Evolutionary conservation across 1,284 basidiomycete genomes (phyloP).

Genomic region (Wallemia mellicola): DNA sequence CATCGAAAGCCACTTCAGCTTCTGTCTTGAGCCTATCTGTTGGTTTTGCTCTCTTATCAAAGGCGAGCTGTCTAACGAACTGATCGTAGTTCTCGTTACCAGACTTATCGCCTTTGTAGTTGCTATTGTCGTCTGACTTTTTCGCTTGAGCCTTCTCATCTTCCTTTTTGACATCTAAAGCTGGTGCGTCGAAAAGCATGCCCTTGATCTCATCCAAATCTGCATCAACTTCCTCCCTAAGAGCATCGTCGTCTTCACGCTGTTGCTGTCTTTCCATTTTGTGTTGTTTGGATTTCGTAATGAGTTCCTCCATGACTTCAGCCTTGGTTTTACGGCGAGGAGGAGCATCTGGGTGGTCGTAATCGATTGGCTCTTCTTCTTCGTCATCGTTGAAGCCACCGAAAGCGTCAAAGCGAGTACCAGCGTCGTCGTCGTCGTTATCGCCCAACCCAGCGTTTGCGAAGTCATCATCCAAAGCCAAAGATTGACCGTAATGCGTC

Average conservation of each 20-base stretch:
- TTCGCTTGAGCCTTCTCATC: conserved; percentile 13
- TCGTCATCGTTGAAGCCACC: conserved; percentile 53
- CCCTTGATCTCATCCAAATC: conserved; percentile 57
- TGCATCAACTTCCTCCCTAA: conserved; percentile 63
- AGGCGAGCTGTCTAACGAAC: conserved; percentile 67
- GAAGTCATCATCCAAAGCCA: conserved; percentile 61
- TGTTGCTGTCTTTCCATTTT: conserved; percentile 74
- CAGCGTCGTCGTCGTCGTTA: conserved; percentile 39
- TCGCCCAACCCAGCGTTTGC: conserved; percentile 41
- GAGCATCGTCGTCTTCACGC: conserved; percentile 53
- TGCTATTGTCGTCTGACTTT: not conserved
- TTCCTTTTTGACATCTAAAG: conserved; percentile 11
- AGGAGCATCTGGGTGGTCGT: conserved; percentile 23
- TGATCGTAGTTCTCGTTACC: conserved; percentile 48
- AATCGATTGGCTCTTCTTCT: conserved; percentile 23
- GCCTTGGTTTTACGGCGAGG: conserved; percentile 63
- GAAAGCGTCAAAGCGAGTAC: conserved; percentile 24
- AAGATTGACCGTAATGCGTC: conserved; percentile 73
- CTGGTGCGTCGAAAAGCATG: conserved; percentile 32
- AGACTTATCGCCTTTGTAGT: conserved; percentile 14
- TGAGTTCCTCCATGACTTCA: conserved; percentile 93
- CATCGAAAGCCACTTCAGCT: conserved; percentile 67
- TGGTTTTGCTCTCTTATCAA: conserved; percentile 74
- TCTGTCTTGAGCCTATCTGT: conserved; percentile 91
- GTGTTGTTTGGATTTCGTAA: conserved; percentile 85